Evolutionary conservation across 768 basidiomycete genomes (phyloP).

Genomic region (Psilocybe cyanescens): DNA sequence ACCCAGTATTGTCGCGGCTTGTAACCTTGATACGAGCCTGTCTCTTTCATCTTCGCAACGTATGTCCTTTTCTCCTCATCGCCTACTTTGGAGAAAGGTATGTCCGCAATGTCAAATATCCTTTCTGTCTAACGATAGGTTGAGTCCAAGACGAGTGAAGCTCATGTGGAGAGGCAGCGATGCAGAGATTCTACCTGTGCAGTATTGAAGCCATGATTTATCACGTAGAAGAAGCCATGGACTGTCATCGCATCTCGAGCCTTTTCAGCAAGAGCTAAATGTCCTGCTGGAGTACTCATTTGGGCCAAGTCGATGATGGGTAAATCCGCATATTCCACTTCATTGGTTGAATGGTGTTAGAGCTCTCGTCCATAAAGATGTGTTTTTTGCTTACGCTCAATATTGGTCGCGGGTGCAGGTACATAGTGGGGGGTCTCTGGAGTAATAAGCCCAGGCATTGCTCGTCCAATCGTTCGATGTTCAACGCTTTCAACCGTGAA

Average conservation of each 20-base stretch:
- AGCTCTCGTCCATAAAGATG: background rate
- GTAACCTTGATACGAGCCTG: slow-evolving; percentile 58
- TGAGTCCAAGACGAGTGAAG: background rate
- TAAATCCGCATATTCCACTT: slow-evolving; percentile 50
- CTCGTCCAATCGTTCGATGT: too few species aligned
- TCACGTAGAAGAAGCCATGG: slow-evolving; percentile 52
- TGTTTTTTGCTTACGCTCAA: slow-evolving; percentile 16
- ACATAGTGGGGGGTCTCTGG: slow-evolving; percentile 23
- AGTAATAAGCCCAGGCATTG: slow-evolving; percentile 18
- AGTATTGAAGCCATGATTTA: slow-evolving; percentile 48
- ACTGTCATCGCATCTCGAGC: slow-evolving; percentile 48
- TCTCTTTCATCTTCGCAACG: slow-evolving; percentile 39
- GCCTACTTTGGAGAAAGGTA: slow-evolving; percentile 44
- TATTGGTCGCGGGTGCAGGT: slow-evolving; percentile 21
- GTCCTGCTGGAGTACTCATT: slow-evolving; percentile 39
- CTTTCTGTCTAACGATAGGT: slow-evolving; percentile 37
- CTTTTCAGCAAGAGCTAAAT: slow-evolving; percentile 38
- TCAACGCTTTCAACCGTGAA: too few species aligned
- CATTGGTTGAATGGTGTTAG: background rate
- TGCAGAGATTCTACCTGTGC: slow-evolving; percentile 33
- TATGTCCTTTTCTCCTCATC: slow-evolving; percentile 48
- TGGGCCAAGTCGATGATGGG: slow-evolving; percentile 54
- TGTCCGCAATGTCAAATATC: slow-evolving; percentile 53
- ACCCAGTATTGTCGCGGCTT: slow-evolving; percentile 61
- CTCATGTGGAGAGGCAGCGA: background rate